Conservation (phyloP, 202 grass and related monocot species). For the Panicum hallii region DNA sequence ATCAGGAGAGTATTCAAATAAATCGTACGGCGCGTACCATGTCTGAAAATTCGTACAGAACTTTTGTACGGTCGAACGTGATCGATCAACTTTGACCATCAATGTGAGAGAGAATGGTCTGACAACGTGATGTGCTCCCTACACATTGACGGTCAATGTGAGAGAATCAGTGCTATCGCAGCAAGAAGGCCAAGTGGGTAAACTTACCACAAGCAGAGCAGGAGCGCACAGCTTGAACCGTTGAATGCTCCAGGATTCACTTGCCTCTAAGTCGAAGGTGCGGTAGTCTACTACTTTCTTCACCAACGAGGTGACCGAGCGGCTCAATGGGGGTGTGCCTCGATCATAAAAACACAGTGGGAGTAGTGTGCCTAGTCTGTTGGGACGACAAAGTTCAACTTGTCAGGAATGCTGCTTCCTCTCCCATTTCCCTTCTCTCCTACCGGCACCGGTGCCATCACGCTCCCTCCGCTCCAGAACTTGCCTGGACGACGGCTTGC, state of each 20-base stretch:
- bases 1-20: too few relatives aligned
- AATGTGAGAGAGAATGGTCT: too few relatives aligned
- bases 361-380: background rate
- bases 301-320: background rate
- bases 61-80: too few relatives aligned
- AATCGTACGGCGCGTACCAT: too few relatives aligned
- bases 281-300: background rate
- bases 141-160: too few relatives aligned
- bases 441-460: constrained; percentile 35
- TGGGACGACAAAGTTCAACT: background rate
- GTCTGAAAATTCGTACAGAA: too few relatives aligned
- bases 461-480: constrained; percentile 70
- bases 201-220: background rate
- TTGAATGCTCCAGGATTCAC: background rate
- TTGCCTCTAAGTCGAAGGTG: too few relatives aligned
- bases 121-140: too few relatives aligned
- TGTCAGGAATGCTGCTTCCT: constrained; percentile 68
- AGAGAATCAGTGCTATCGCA: background rate
- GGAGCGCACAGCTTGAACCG: background rate
- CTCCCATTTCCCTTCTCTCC: constrained; percentile 95
- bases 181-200: background rate
- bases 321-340: background rate
- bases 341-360: background rate
- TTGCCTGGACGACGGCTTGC: constrained; percentile 58
- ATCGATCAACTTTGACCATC: too few relatives aligned